A percentile compares a stretch with the other conserved stretches of the same genome.
These are phyloP conservation scores for Crassisporium funariophilum DNA, from an alignment of 768 basidiomycete genomes.

Conservation along the genomic window DNA sequence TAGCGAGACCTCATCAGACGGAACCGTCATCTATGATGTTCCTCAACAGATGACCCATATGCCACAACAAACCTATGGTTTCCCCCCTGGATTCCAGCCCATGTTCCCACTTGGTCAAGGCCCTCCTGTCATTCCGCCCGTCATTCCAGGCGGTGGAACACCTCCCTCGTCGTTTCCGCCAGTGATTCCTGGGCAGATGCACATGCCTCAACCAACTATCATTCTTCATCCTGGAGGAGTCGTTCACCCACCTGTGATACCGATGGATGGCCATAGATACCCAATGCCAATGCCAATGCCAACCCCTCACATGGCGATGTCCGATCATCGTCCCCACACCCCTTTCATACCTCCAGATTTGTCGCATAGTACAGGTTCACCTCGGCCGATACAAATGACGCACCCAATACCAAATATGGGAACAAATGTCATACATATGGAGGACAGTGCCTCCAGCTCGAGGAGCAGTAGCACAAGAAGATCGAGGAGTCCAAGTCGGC, in stretches of 20 bases:
- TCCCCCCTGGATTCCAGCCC: conserved; percentile 12
- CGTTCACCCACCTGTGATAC: neutral
- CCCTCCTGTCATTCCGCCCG: conserved; percentile 40
- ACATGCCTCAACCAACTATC: neutral
- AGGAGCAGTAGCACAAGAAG: conserved; percentile 9
- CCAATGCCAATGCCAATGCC: conserved; percentile 12
- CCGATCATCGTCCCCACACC: no score
- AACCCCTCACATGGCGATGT: no score
- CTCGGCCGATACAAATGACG: conserved; percentile 8
- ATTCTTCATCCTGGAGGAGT: neutral
- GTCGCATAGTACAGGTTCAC: conserved; percentile 15
- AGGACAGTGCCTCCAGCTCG: conserved; percentile 19
- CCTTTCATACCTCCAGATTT: conserved; percentile 27
- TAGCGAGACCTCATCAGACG: neutral
- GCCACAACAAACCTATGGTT: no score
- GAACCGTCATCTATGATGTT: no score
- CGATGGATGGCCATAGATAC: neutral
- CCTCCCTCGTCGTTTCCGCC: conserved; percentile 15
- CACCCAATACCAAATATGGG: conserved; percentile 14
- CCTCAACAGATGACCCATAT: no score
- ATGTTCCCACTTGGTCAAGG: conserved; percentile 20
- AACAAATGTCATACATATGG: conserved; percentile 16
- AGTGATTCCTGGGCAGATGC: conserved; percentile 1
- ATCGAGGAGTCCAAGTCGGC: conserved; percentile 11
- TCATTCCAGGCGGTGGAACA: conserved; percentile 28